Conservation (phyloP, 768 basidiomycete species). For the Podaxis pistillaris region DNA sequence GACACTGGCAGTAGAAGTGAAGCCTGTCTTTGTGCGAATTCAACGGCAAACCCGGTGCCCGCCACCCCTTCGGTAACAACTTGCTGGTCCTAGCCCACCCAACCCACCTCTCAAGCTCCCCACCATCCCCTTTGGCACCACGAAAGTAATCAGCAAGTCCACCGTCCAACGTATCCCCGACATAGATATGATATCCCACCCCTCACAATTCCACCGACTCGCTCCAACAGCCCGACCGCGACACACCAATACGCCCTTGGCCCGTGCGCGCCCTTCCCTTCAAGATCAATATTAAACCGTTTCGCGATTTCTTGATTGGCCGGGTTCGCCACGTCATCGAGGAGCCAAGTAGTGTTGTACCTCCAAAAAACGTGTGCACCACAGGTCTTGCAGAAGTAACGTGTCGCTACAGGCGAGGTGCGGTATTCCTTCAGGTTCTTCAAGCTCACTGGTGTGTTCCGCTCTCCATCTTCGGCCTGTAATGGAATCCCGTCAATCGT, state of each 20-base stretch:
- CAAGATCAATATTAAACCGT: conserved; percentile 2
- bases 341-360: neutral
- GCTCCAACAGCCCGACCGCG: conserved; percentile 25
- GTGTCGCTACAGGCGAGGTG: conserved; percentile 18
- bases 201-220: conserved; percentile 23
- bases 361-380: conserved; percentile 26
- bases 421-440: conserved; percentile 24
- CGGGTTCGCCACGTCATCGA: neutral
- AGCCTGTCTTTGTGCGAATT: conserved; percentile 16
- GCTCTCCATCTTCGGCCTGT: neutral
- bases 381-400: conserved; percentile 30
- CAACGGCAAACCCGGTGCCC: neutral
- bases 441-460: neutral
- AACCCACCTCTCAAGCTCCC: conserved; percentile 21
- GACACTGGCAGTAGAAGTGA: conserved; percentile 27
- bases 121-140: conserved; percentile 10
- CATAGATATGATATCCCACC: conserved; percentile 23
- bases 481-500: neutral
- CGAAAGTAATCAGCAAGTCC: conserved; percentile 28
- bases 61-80: conserved; percentile 25
- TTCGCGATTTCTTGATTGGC: neutral
- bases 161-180: conserved; percentile 31
- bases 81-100: conserved; percentile 16
- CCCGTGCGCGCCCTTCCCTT: conserved; percentile 8
- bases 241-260: conserved; percentile 22